Conservation (phyloP, 1,284 basidiomycete species). For the Ganoderma resinaceum region DNA sequence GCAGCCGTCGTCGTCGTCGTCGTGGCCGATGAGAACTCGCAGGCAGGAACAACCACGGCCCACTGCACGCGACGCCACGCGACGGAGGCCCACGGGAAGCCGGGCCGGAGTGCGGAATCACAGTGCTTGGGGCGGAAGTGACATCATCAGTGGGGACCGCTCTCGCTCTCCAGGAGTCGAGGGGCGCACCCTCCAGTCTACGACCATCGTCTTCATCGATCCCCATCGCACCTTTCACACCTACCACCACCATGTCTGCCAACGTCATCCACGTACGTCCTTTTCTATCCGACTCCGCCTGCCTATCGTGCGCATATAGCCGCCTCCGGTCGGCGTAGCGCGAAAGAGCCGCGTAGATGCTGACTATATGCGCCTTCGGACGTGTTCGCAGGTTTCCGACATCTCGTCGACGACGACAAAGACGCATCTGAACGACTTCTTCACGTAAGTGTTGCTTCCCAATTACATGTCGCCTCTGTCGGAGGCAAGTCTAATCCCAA, state of each 20-base stretch:
- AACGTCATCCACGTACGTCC: conserved; percentile 37
- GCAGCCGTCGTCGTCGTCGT: not conserved
- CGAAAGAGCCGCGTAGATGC: not conserved
- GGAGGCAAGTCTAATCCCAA: not conserved
- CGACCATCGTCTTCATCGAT: conserved; percentile 23
- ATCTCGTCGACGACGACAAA: conserved; percentile 68
- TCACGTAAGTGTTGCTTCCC: conserved; percentile 59
- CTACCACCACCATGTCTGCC: conserved; percentile 32
- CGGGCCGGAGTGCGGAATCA: not conserved
- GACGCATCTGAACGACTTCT: conserved; percentile 73
- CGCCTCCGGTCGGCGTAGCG: not conserved
- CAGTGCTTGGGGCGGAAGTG: not conserved
- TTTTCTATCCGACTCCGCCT: not conserved
- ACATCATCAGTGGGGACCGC: not conserved
- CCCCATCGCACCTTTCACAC: conserved; percentile 6
- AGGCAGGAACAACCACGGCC: not conserved
- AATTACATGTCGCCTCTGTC: conserved; percentile 13
- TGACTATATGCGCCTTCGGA: not conserved
- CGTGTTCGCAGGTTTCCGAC: conserved; percentile 60
- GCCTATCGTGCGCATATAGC: not conserved
- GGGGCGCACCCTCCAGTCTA: not conserved
- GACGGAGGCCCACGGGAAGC: not conserved
- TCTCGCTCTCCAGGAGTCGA: conserved; percentile 2
- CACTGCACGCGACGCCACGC: not conserved
- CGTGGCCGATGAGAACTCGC: conserved; percentile 7